These are phyloP conservation scores for Giardia duodenalis DNA, from an alignment of 208 protist species.

Conservation along the genomic window DNA sequence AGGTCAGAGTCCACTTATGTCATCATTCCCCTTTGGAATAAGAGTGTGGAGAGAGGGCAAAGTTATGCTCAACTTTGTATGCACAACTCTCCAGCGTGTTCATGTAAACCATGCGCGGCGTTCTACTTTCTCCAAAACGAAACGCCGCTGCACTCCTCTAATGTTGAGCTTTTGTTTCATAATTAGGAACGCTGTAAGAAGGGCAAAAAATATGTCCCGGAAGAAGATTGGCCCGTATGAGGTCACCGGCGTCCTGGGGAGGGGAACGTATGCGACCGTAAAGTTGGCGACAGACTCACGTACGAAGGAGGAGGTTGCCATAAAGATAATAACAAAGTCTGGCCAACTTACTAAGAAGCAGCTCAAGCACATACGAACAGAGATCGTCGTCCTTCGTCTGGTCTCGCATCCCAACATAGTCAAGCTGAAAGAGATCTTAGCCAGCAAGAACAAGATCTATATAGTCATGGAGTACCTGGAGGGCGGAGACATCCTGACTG, in stretches of 20 bases:
- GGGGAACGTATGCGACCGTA: background rate
- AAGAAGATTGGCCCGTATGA: background rate
- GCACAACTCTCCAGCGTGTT: too few species aligned
- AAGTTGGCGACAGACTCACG: background rate
- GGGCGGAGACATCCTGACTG: slow-evolving; percentile 59
- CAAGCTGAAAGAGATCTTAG: slow-evolving; percentile 29
- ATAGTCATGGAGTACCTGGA: slow-evolving; percentile 60
- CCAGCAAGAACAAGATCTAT: slow-evolving; percentile 50
- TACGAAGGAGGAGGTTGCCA: background rate
- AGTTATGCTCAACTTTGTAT: too few species aligned
- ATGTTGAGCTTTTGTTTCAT: too few species aligned
- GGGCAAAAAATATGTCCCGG: too few species aligned
- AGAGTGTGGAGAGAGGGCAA: too few species aligned
- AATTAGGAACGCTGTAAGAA: too few species aligned
- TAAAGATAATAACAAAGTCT: slow-evolving; percentile 4
- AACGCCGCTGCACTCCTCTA: too few species aligned
- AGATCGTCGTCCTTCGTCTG: slow-evolving; percentile 35
- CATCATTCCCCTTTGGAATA: too few species aligned
- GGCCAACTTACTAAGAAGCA: background rate
- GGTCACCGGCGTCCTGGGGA: background rate
- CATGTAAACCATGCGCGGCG: too few species aligned
- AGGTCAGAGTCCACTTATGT: background rate
- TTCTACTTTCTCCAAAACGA: too few species aligned
- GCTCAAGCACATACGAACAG: slow-evolving; percentile 29
- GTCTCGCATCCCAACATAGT: slow-evolving; percentile 46